Base-by-base conservation (phyloP, 2,329 filamentous ascomycete species). In the Claviceps paspali region DNA sequence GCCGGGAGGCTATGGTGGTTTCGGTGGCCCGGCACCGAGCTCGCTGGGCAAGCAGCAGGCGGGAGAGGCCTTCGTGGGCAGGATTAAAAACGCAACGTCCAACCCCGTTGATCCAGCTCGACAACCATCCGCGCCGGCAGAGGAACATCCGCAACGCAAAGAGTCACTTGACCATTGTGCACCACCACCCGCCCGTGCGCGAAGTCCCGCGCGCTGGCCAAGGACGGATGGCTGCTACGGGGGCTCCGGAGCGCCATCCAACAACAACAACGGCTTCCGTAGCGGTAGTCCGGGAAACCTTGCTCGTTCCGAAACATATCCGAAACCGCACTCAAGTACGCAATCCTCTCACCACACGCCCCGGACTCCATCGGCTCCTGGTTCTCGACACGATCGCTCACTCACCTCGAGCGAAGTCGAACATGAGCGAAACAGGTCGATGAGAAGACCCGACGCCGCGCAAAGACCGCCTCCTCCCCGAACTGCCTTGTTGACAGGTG, bases 1-100 rank as follows among this genome's bases (percentile, higher is more conserved):
- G n/a, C 62, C 64, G 1, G 61, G 64, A 6, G 65, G 61, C 14
- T 71, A 73, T 48, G 67, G 67, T 10, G 65, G 63, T 4, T 64
- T 71, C 35, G 29, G 17, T 35, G 40, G 34, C 32, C n/a, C 18
- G 12, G 27, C 3, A 12, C 38, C 33, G 23, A 31, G 42, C 6
- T n/a, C 34, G 9, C 18, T 23, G 7, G 39, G 45, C 12, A 46
- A 45, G 21, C 37, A 36, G 14, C 18, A 21, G 11, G 45, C 47
- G 5, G 47, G 48, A 33, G 45, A 53, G 5, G 62, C 51, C 27
- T 48, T 83, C 21, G 49, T 80, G 46, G 67, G 72, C 43, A 69
- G 74, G 36, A 73, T 82, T 65, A 70, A 82, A 45, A 68, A 62
- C 7, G 78, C 82, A 49, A 66, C 73, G 1, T 73, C 78, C 1